Evolutionary conservation across 805 yeast species (phyloP), one percentile per base, ranked within the genome.

Genomic region (Wickerhamiella hasegawae): DNA sequence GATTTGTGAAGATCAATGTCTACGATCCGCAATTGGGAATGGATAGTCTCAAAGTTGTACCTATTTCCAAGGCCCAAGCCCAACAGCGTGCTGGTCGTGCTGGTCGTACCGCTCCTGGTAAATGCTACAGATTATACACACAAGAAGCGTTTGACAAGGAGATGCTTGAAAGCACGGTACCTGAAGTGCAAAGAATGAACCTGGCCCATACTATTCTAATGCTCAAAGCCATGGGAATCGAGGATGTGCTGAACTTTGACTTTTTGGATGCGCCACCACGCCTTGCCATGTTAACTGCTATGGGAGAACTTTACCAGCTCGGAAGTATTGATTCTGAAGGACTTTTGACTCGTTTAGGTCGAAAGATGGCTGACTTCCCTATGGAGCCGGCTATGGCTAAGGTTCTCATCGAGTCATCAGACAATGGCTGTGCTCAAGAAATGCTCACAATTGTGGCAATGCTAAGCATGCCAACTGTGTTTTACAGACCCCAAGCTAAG

Each of bases 11-110:
- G 57, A 90, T 85, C 47, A 87, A 83, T 49, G 79, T 82, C 3
- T 87, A 71, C 57, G 84, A 85, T 48, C 83, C 96, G 1, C 58
- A 77, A 17, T 74, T 83, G 5, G 85, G 96, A 12, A 85, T 87
- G 73, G 93, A 84, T 40, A 76, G 85, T 23, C 64, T 90, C 40
- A 71, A 77, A 32, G 84, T 90, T 4, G 71, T 76, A 12, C 92
- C 95, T 0, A 83, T 93, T 43, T 85, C 97, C 0, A 75, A 76
- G 49, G 98, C 98, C 0, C 84, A 94, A 29, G 96, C 95, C 0
- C 85, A 83, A 48, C 98, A 90, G 58, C 66, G 98, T 49, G 85
- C 95, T 1, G 98, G 98, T 52, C 73, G 98, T 62, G 98, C 97
- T 4, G 98, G 98, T 28, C 76, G 98, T 62, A 84, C 93, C 5